Evolutionary conservation across 345 rosid genomes (phyloP).

Genomic region (Eucalyptus marginata): DNA sequence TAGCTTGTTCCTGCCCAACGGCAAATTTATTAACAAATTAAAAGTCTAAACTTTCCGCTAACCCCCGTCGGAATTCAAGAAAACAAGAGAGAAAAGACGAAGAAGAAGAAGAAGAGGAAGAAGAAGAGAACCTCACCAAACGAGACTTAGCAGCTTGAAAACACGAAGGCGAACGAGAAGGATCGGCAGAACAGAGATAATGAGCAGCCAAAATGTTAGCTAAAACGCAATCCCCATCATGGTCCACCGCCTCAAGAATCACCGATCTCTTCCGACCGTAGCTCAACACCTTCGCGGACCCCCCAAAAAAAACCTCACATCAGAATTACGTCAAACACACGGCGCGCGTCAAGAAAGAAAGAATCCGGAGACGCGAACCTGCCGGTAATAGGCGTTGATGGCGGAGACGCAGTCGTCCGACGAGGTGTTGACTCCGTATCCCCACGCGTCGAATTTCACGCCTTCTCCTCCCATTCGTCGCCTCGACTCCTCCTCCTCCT

Average conservation of each 20-base stretch:
- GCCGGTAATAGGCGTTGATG: constrained; percentile 56
- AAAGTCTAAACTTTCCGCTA: background rate
- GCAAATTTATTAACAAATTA: background rate
- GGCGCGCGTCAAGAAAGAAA: background rate
- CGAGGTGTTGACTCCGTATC: constrained; percentile 51
- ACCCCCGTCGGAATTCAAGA: background rate
- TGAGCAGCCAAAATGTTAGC: constrained; percentile 79
- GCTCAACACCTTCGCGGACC: constrained; percentile 41
- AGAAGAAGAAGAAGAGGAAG: background rate
- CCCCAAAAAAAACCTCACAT: background rate
- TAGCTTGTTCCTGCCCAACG: constrained; percentile 48
- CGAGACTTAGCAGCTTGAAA: constrained; percentile 46
- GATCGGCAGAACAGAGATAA: constrained; percentile 31
- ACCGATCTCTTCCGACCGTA: constrained; percentile 58
- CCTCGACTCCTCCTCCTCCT: background rate
- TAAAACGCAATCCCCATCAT: constrained; percentile 61
- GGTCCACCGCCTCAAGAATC: constrained; percentile 48
- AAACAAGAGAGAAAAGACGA: background rate
- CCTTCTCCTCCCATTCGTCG: constrained; percentile 4
- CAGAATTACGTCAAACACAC: background rate
- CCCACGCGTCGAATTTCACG: constrained; percentile 59
- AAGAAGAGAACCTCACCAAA: constrained; percentile 25
- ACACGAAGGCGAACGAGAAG: constrained; percentile 19
- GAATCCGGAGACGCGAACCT: constrained; percentile 18
- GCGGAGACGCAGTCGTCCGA: constrained; percentile 61